Conservation (phyloP, 2,329 filamentous ascomycete genomes). For the Paramyrothecium sp. region DNA sequence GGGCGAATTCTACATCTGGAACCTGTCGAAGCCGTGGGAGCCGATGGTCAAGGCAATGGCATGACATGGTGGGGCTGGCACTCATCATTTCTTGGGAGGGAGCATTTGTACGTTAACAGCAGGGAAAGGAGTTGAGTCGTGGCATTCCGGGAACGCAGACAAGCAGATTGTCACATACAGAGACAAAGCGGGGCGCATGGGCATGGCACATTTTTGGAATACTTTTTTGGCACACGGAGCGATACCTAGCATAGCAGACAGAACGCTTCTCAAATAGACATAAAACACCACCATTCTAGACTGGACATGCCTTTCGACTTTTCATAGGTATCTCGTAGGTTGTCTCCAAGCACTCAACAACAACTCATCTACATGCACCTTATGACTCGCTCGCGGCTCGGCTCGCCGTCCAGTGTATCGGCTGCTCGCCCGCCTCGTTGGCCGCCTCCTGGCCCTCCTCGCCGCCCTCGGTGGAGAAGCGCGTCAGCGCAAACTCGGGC, state of each 20-base stretch:
- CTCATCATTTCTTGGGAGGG: no score
- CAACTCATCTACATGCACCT: not conserved
- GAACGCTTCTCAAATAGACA: not conserved
- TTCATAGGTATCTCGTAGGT: not conserved
- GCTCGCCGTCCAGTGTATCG: not conserved
- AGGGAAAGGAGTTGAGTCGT: not conserved
- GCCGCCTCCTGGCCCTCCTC: slow-evolving; percentile 27
- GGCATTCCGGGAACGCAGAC: not conserved
- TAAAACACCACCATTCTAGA: not conserved
- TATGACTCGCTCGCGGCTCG: slow-evolving; percentile 15
- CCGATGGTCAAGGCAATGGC: slow-evolving; percentile 39
- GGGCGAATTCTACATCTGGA: slow-evolving; percentile 40
- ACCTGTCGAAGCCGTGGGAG: slow-evolving; percentile 38
- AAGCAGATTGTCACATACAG: not conserved
- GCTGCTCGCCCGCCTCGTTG: slow-evolving; percentile 10
- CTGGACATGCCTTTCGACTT: not conserved
- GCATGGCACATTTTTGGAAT: not conserved
- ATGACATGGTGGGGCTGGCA: slow-evolving; percentile 12
- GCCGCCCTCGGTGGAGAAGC: slow-evolving; percentile 45
- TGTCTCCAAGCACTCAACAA: not conserved
- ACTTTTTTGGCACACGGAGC: not conserved
- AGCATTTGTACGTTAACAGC: not conserved
- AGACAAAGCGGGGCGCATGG: not conserved
- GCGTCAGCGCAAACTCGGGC: slow-evolving; percentile 58
- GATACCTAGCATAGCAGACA: not conserved